Conservation (phyloP, 768 basidiomycete species). For the Rhodotorula kratochvilovae region DNA sequence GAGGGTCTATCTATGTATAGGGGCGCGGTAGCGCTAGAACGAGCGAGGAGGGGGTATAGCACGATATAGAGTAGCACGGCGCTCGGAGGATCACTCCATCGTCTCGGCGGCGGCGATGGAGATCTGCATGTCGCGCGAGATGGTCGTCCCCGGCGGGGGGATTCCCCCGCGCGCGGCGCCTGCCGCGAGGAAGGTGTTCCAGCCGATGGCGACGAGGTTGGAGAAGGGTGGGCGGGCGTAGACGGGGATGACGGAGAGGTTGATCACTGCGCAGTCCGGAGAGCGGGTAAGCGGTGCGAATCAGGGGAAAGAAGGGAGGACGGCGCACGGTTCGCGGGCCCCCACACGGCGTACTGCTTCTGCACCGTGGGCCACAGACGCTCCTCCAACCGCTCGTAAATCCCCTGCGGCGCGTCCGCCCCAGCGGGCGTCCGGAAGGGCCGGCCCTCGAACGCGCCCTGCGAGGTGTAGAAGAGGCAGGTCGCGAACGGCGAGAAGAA, state of each 20-base stretch:
- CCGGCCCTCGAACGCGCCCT: constrained; percentile 29
- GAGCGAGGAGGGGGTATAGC: background rate
- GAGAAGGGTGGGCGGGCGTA: constrained; percentile 42
- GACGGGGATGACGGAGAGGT: constrained; percentile 31
- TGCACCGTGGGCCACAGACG: constrained; percentile 24
- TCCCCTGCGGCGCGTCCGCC: constrained; percentile 12
- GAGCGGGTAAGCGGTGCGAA: too few relatives aligned
- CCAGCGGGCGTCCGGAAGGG: background rate
- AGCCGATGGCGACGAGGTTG: constrained; percentile 33
- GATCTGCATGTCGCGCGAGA: constrained; percentile 4
- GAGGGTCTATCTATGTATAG: background rate
- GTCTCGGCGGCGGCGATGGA: constrained; percentile 20
- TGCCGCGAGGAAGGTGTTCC: constrained; percentile 21
- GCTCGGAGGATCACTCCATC: constrained; percentile 25
- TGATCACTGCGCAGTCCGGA: background rate
- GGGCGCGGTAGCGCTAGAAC: background rate
- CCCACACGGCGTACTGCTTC: constrained; percentile 22
- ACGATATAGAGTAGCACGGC: too few relatives aligned
- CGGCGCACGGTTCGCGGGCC: background rate
- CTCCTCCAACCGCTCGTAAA: constrained; percentile 39
- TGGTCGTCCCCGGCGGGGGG: background rate
- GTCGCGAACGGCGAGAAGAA: constrained; percentile 40
- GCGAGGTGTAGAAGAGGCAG: constrained; percentile 34
- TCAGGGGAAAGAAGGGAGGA: too few relatives aligned
- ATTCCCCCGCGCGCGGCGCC: constrained; percentile 9